phyloP scores from a whole-genome alignment of 1,284 basidiomycete species.

The Quambalaria eucalypti region DNA sequence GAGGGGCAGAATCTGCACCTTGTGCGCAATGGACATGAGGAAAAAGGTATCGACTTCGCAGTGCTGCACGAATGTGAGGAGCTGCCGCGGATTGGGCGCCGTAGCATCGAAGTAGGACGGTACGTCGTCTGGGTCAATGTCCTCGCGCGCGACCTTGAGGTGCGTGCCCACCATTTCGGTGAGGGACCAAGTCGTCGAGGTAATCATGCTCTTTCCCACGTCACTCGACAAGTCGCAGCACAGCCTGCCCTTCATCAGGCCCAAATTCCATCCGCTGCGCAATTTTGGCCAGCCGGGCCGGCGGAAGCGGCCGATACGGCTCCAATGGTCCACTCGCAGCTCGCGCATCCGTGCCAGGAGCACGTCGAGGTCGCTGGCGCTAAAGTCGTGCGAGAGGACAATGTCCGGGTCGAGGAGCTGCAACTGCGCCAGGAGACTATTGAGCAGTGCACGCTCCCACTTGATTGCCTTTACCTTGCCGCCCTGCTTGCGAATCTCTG shows the following conservation, averaged over 20 bases:
- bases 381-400: slow-evolving; percentile 87
- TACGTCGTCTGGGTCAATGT: slow-evolving; percentile 88
- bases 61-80: slow-evolving; percentile 80
- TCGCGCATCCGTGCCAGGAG: slow-evolving; percentile 85
- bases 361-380: slow-evolving; percentile 83
- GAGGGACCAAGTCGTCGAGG: slow-evolving; percentile 81
- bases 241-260: slow-evolving; percentile 74
- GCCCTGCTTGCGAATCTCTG: slow-evolving; percentile 45
- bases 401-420: slow-evolving; percentile 87
- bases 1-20: slow-evolving; percentile 79
- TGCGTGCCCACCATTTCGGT: slow-evolving; percentile 77
- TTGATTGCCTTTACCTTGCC: slow-evolving; percentile 64
- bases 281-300: slow-evolving; percentile 75
- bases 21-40: slow-evolving; percentile 85
- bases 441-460: slow-evolving; percentile 73
- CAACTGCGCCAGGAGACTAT: slow-evolving; percentile 69
- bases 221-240: slow-evolving; percentile 89
- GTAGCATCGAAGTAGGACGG: slow-evolving; percentile 78
- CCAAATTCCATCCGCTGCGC: slow-evolving; percentile 63
- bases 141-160: slow-evolving; percentile 57
- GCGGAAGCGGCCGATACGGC: slow-evolving; percentile 82
- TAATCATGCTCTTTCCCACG: slow-evolving; percentile 72
- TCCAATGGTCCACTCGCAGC: slow-evolving; percentile 67
- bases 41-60: slow-evolving; percentile 90
- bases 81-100: slow-evolving; percentile 64